A percentile compares a stretch with the other conserved stretches of the same genome.
Evolutionary conservation across 2,329 filamentous ascomycete genomes (phyloP).

Genomic region (Diaporthe citriasiana): DNA sequence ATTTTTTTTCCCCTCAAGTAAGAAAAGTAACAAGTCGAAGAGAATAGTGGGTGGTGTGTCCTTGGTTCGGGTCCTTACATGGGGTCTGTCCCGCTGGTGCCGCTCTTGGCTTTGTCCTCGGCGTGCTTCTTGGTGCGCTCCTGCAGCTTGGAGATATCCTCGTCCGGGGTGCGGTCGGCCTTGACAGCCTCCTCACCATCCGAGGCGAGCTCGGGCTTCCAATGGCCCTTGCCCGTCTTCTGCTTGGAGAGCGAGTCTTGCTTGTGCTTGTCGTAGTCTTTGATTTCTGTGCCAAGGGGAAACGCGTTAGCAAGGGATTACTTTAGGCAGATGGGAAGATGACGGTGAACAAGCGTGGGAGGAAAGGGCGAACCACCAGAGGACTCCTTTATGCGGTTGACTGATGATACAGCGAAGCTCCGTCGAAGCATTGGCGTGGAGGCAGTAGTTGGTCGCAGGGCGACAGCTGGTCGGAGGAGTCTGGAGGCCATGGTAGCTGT

Average conservation of each 20-base stretch:
- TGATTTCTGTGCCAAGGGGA: constrained; percentile 44
- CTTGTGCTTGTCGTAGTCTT: constrained; percentile 71
- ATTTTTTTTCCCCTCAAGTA: background rate
- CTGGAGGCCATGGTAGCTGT: constrained; percentile 39
- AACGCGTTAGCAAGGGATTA: background rate
- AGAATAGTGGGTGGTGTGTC: background rate
- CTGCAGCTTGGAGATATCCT: constrained; percentile 65
- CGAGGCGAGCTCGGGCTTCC: constrained; percentile 83
- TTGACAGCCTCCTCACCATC: constrained; percentile 84
- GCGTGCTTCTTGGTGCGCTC: constrained; percentile 70
- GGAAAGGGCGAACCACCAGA: constrained; percentile 34
- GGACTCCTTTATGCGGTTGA: constrained; percentile 42
- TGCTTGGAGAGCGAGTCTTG: constrained; percentile 75
- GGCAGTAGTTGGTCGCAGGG: constrained; percentile 34
- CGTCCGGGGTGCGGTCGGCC: constrained; percentile 69
- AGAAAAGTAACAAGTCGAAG: constrained; percentile 10
- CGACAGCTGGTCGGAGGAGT: constrained; percentile 35
- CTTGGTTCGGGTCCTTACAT: constrained; percentile 35
- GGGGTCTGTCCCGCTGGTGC: constrained; percentile 62
- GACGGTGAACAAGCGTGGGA: background rate
- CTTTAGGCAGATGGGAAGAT: background rate
- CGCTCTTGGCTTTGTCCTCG: constrained; percentile 62
- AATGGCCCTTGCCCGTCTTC: constrained; percentile 77
- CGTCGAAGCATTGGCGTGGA: constrained; percentile 26
- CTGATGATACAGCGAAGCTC: constrained; percentile 38